Evolutionary conservation across 495 filamentous ascomycete species (phyloP).

Genomic region (Jackrogersella minutella): DNA sequence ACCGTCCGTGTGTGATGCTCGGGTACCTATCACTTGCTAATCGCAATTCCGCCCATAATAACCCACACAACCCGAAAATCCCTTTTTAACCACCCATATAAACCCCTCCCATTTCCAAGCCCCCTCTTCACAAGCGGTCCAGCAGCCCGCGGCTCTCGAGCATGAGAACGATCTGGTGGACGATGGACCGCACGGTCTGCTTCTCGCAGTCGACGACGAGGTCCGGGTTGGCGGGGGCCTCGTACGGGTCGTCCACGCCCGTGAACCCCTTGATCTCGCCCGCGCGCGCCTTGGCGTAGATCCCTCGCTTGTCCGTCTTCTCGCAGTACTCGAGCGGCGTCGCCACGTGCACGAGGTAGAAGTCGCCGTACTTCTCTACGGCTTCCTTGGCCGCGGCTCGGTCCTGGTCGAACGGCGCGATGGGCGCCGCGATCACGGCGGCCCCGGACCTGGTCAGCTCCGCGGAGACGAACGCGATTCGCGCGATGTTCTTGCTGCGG

Average conservation of each 20-base stretch:
- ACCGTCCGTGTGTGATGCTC: too few relatives aligned
- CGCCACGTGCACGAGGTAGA: conserved; percentile 94
- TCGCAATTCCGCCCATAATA: background rate
- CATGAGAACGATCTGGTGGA: conserved; percentile 95
- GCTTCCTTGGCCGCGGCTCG: conserved; percentile 79
- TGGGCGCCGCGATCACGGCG: conserved; percentile 96
- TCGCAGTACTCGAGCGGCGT: conserved; percentile 92
- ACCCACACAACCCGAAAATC: too few relatives aligned
- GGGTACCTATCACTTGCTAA: too few relatives aligned
- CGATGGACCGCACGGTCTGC: conserved; percentile 87
- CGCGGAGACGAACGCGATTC: conserved; percentile 94
- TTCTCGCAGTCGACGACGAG: conserved; percentile 84
- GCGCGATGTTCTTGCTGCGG: conserved; percentile 93
- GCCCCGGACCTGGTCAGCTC: conserved; percentile 93
- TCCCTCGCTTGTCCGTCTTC: conserved; percentile 91
- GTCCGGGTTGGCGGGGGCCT: conserved; percentile 81
- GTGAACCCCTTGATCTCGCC: conserved; percentile 99
- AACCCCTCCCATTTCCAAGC: background rate
- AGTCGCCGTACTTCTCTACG: conserved; percentile 85
- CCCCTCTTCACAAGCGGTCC: conserved; percentile 64
- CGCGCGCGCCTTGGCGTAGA: conserved; percentile 82
- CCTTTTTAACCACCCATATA: background rate
- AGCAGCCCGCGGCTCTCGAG: conserved; percentile 89
- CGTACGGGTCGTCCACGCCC: conserved; percentile 97
- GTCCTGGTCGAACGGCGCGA: conserved; percentile 87